Evolutionary conservation across 768 basidiomycete species (phyloP), one percentile per base, ranked within the genome.

Genomic region (Termitomyces sp.): DNA sequence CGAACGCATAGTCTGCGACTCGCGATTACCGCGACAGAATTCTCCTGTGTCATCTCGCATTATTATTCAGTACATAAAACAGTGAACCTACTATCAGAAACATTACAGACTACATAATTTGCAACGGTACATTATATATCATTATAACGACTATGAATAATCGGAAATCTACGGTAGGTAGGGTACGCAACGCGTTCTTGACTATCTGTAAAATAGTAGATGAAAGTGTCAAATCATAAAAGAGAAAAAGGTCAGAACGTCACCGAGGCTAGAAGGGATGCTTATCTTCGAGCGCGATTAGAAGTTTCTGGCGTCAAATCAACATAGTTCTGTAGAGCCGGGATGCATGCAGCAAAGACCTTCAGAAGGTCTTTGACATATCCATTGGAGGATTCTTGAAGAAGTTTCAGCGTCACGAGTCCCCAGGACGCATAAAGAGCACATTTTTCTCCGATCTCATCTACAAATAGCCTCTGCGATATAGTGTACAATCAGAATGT

Each of bases 271-370:
- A 15, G 33, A 33, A 12, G 20, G 9, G 4, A 22, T 8, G 9
- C 2, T 33, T 28, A 24, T 42, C 28, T 42, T 55, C 16, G 4
- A 35, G 24, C 1, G 5, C 18, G 2, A 33, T 32, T 6, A 33
- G 18, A 6, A 22, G 4, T n/a, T 45, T 45, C 16, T 7, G 39
- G 7, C 5, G 59, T 53, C 40, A 57, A 33, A 20, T 61, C 50
- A 22, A 58, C 18, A n/a, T 56, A 39, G 11, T 59, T 42, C 20
- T 62, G 59, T 24, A 67, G 24, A 7, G 59, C 62, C 3, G 68
- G 66, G 28, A 65, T 63, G 45, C 57, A 67, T 5, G 64, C 59
- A 15, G 40, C 39, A 57, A 69, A 55, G 33, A 63, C 16, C 13
- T 39, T 6, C 4, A 42, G 11, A 38, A 69, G 55, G 6, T 63